A percentile compares a stretch with the other conserved stretches of the same genome.
Conservation (phyloP, 208 protist genomes). For the Vickermania ingenoplastis region DNA sequence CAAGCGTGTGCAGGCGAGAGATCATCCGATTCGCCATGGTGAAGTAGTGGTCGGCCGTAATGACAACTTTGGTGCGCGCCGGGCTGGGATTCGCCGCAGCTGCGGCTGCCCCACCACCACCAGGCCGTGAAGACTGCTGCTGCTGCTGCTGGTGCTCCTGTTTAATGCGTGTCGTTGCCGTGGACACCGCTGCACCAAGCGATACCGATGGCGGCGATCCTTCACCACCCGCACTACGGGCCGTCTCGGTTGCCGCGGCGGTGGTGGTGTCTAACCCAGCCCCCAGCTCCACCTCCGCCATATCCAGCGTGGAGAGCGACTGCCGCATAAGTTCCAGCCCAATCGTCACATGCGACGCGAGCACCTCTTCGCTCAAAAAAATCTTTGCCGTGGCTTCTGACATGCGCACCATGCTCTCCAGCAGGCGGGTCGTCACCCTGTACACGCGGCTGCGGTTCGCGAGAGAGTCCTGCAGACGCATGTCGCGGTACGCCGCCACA, state of each 20-base stretch:
- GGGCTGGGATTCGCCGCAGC: conserved; percentile 1
- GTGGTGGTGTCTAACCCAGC: background rate
- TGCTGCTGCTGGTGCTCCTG: no score
- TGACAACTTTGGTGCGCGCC: conserved; percentile 37
- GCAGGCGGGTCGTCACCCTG: conserved; percentile 98
- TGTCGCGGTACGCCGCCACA: conserved; percentile 81
- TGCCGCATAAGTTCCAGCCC: conserved; percentile 86
- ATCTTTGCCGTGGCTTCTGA: conserved; percentile 97
- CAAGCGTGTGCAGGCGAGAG: conserved; percentile 49
- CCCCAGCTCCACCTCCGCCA: conserved; percentile 77
- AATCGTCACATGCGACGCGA: conserved; percentile 63
- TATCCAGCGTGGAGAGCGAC: conserved; percentile 82
- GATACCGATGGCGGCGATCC: background rate
- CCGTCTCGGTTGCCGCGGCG: conserved; percentile 22
- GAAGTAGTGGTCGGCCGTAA: conserved; percentile 81
- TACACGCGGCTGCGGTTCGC: conserved; percentile 89
- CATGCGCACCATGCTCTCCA: conserved; percentile 99
- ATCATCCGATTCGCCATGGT: conserved; percentile 76
- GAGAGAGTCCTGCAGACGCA: conserved; percentile 89
- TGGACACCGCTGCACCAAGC: background rate
- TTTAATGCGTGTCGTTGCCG: background rate
- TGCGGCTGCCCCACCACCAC: conserved; percentile 5
- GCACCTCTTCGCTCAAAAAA: conserved; percentile 88
- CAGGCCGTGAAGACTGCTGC: no score
- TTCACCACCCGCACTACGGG: background rate